A percentile compares a stretch with the other conserved stretches of the same genome.
phyloP scores from a whole-genome alignment of 371 early-diverging fungal genomes.

The Mucor circinelloides region DNA sequence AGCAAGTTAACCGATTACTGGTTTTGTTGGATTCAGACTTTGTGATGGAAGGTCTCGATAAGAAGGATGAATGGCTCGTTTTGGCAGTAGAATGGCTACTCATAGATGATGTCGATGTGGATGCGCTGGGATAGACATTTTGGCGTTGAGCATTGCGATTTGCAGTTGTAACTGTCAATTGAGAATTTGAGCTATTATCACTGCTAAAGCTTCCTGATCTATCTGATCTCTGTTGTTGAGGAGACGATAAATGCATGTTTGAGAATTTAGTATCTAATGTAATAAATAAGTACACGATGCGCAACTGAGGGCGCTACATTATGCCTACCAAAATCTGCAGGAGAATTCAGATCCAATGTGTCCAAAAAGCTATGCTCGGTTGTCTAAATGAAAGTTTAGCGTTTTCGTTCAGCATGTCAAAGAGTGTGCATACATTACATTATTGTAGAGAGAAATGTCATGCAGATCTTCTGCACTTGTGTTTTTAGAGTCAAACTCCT shows the following conservation, averaged over 20 bases:
- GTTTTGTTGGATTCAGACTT: conserved; percentile 3
- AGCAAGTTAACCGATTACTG: background rate
- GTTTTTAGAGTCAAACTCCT: conserved; percentile 4
- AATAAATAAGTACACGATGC: background rate
- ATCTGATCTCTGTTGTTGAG: background rate
- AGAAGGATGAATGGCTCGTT: conserved; percentile 5
- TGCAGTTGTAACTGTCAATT: conserved; percentile 12
- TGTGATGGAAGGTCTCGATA: background rate
- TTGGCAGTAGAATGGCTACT: conserved; percentile 21
- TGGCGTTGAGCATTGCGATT: background rate
- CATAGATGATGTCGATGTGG: conserved; percentile 24
- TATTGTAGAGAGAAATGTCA: background rate
- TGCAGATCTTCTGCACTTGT: background rate
- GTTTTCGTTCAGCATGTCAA: background rate
- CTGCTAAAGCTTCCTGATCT: conserved; percentile 27
- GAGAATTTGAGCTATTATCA: conserved; percentile 23
- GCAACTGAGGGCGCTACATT: background rate
- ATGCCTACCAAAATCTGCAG: conserved; percentile 5
- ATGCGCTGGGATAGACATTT: conserved; percentile 12
- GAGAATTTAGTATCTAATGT: background rate
- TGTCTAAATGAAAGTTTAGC: conserved; percentile 1
- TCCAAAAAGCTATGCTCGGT: conserved; percentile 7
- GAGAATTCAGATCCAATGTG: conserved; percentile 1
- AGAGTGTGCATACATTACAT: background rate
- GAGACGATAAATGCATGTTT: background rate